Conservation (phyloP, 1,284 basidiomycete species). For the Moesziomyces sp. region DNA sequence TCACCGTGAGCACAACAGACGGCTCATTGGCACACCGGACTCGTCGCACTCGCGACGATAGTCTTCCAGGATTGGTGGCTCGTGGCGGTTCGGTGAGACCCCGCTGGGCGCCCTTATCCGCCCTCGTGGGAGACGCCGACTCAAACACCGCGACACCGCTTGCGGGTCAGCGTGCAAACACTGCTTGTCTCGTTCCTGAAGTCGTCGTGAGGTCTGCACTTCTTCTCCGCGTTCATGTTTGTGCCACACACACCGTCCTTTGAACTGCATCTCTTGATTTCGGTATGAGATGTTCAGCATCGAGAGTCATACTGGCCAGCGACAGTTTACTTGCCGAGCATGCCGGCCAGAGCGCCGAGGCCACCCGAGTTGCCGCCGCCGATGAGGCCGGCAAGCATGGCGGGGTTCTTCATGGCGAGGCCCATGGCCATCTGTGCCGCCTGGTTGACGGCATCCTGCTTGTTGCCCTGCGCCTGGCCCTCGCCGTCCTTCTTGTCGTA, state of each 20-base stretch:
- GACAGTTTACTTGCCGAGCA: slow-evolving; percentile 32
- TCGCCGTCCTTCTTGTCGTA: slow-evolving; percentile 58
- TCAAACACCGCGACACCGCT: too few relatives aligned
- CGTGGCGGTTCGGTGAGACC: too few relatives aligned
- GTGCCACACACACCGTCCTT: neutral
- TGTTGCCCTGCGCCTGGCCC: slow-evolving; percentile 61
- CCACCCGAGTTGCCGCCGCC: slow-evolving; percentile 55
- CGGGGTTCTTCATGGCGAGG: slow-evolving; percentile 63
- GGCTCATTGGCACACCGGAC: too few relatives aligned
- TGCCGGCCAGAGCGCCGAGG: slow-evolving; percentile 39
- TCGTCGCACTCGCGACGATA: too few relatives aligned
- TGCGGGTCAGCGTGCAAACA: too few relatives aligned
- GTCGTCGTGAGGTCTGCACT: too few relatives aligned
- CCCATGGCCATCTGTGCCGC: slow-evolving; percentile 65
- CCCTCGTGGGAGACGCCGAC: too few relatives aligned
- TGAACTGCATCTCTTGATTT: neutral
- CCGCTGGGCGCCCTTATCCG: too few relatives aligned
- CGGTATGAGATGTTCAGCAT: neutral
- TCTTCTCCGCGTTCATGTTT: too few relatives aligned
- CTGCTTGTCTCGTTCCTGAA: too few relatives aligned
- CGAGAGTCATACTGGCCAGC: neutral
- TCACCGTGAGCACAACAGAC: too few relatives aligned
- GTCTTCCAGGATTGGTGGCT: too few relatives aligned
- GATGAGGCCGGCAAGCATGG: slow-evolving; percentile 39
- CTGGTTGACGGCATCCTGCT: slow-evolving; percentile 67